Conservation (phyloP, 2,329 filamentous ascomycete species). For the Teratosphaeriaceae sp. region DNA sequence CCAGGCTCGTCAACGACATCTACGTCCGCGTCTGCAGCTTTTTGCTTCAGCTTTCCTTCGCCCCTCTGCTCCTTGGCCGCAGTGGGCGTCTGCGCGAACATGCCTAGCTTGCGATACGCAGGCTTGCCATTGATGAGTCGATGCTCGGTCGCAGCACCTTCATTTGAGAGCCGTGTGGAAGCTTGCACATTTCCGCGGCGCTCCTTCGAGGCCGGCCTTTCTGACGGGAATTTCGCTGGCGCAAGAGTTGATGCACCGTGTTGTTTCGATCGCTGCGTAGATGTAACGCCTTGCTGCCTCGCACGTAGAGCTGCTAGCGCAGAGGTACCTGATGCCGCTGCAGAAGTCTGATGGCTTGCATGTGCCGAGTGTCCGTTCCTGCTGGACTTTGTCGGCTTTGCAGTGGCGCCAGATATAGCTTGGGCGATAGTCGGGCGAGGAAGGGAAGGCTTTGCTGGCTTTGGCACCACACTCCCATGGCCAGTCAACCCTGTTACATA, state of each 20-base stretch:
- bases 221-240: no score
- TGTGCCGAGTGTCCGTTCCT: no score
- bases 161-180: neutral
- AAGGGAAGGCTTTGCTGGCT: no score
- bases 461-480: no score
- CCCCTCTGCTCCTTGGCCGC: neutral
- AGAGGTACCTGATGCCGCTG: neutral
- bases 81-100: slow-evolving; percentile 5
- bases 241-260: no score
- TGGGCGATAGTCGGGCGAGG: no score
- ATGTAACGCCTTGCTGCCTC: neutral
- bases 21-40: neutral
- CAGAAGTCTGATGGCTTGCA: no score
- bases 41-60: neutral
- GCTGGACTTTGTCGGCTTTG: no score
- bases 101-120: slow-evolving; percentile 2
- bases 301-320: neutral
- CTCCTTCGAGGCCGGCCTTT: neutral
- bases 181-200: slow-evolving; percentile 4
- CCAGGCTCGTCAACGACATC: neutral
- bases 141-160: neutral
- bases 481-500: no score
- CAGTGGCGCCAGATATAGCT: no score
- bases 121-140: slow-evolving; percentile 1
- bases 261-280: no score